Conservation (phyloP, 2,329 filamentous ascomycete species). For the Penicillium sp. region DNA sequence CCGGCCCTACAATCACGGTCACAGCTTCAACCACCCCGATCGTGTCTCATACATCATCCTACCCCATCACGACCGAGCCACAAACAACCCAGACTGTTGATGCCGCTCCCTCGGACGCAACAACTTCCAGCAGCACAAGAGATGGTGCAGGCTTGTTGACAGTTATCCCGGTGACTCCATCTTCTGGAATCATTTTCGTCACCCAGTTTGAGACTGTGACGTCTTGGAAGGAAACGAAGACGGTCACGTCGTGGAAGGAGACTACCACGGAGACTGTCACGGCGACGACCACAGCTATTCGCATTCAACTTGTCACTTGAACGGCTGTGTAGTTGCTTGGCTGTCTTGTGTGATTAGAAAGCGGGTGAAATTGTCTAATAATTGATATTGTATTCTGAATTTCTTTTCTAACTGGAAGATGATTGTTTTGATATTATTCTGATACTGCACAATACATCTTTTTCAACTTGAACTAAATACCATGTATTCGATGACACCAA, state of each 20-base stretch:
- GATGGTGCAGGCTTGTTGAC: conserved; percentile 4
- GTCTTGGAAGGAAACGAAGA: conserved; percentile 5
- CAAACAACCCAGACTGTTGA: neutral
- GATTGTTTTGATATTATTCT: neutral
- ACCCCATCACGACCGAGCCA: neutral
- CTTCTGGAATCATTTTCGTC: conserved; percentile 11
- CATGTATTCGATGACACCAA: too few relatives aligned
- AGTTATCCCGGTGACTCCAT: conserved; percentile 16
- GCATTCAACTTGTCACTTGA: neutral
- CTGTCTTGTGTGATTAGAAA: too few relatives aligned
- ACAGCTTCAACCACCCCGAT: neutral
- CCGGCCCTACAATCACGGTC: conserved; percentile 9
- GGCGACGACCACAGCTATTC: conserved; percentile 6
- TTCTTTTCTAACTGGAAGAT: neutral
- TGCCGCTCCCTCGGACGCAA: neutral
- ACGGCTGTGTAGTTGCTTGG: neutral
- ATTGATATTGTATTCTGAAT: neutral
- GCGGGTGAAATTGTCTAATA: neutral
- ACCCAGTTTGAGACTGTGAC: conserved; percentile 6
- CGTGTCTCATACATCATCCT: neutral
- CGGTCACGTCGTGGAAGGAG: conserved; percentile 7
- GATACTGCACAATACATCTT: neutral
- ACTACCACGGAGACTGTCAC: conserved; percentile 20
- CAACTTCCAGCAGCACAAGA: neutral
- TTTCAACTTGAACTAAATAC: neutral